phyloP scores from a whole-genome alignment of 2,329 filamentous ascomycete genomes.

The Podosphaera xanthii region DNA sequence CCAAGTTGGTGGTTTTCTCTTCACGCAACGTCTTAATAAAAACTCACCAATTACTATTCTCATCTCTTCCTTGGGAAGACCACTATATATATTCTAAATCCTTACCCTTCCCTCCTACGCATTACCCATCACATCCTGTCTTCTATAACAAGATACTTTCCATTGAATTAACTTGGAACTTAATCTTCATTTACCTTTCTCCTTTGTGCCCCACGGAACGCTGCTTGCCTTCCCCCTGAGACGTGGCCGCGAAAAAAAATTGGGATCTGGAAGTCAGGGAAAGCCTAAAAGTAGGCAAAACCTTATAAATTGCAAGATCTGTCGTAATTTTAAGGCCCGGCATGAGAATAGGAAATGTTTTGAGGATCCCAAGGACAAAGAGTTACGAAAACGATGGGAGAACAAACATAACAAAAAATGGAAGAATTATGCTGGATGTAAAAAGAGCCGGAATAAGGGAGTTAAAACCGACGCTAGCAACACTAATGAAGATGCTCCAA shows the following conservation, averaged over 20 bases:
- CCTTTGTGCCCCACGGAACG: too few relatives aligned
- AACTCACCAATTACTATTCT: too few relatives aligned
- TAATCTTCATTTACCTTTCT: too few relatives aligned
- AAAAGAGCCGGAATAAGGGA: not conserved
- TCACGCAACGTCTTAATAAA: too few relatives aligned
- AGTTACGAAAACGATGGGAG: not conserved
- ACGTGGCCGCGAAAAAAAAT: not conserved
- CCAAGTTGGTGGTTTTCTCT: too few relatives aligned
- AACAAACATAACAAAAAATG: not conserved
- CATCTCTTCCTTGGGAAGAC: too few relatives aligned
- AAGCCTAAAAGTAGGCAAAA: not conserved
- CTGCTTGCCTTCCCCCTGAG: too few relatives aligned
- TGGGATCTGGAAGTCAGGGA: not conserved
- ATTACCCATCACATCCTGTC: too few relatives aligned
- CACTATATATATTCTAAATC: too few relatives aligned
- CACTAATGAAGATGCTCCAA: not conserved
- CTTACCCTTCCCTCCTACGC: too few relatives aligned
- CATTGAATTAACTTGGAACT: too few relatives aligned
- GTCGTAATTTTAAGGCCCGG: not conserved
- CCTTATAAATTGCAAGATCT: not conserved
- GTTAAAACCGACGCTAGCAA: not conserved
- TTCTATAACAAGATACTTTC: too few relatives aligned
- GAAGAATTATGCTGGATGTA: not conserved
- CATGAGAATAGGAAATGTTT: not conserved
- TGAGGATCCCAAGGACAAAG: not conserved